phyloP scores from a whole-genome alignment of 768 basidiomycete species.

The Termitomyces sp. region DNA sequence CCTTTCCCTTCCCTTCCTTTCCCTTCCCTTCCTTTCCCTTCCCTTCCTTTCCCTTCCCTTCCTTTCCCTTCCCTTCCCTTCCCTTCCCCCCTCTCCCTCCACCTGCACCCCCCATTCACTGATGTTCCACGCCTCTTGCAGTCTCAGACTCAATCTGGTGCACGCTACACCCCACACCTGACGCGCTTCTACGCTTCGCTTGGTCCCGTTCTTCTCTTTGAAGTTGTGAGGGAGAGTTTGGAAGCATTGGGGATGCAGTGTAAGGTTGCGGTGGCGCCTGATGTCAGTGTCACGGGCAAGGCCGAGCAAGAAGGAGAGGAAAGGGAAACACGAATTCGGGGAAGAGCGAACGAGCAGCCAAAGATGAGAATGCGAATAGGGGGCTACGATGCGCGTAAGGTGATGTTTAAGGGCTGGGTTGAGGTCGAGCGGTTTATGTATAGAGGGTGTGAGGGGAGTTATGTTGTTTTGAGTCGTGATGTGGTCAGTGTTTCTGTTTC shows the following conservation, averaged over 20 bases:
- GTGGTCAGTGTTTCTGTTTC: background rate
- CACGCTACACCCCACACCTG: conserved; percentile 65
- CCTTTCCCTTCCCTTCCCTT: no score
- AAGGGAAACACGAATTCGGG: background rate
- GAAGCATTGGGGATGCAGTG: conserved; percentile 41
- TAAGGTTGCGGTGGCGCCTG: conserved; percentile 22
- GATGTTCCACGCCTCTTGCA: conserved; percentile 18
- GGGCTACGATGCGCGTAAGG: background rate
- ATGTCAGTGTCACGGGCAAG: no score
- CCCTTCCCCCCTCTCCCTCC: no score
- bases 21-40: background rate
- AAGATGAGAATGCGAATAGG: background rate
- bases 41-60: no score
- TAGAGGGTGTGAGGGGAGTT: background rate
- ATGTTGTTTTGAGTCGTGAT: background rate
- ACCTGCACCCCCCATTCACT: background rate
- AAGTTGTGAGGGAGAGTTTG: conserved; percentile 50
- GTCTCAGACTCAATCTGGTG: conserved; percentile 80
- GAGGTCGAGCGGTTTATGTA: background rate
- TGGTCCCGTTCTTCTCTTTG: conserved; percentile 44
- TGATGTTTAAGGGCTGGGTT: background rate
- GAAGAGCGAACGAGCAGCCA: no score
- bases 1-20: no score
- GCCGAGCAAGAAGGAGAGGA: no score
- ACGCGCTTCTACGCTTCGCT: conserved; percentile 76